phyloP scores from a whole-genome alignment of 2,329 filamentous ascomycete genomes.

The Herpomyces periplanetae region DNA sequence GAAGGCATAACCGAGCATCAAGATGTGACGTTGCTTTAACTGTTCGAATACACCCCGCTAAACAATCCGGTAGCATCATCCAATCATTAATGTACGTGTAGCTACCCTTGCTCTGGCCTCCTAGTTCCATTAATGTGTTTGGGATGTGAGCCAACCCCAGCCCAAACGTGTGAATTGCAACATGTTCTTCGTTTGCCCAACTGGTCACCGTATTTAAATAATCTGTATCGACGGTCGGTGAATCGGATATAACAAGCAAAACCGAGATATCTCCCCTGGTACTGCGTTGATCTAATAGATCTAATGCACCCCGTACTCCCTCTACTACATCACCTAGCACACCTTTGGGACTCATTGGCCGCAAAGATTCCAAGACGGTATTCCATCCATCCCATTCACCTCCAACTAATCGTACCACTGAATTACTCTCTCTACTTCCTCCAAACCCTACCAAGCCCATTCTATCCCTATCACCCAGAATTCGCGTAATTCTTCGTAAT shows the following conservation, averaged over 20 bases:
- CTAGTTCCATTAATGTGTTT: slow-evolving; percentile 92
- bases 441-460: slow-evolving; percentile 95
- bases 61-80: slow-evolving; percentile 96
- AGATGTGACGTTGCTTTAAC: slow-evolving; percentile 89
- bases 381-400: slow-evolving; percentile 78
- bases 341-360: slow-evolving; percentile 81
- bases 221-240: slow-evolving; percentile 65
- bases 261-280: slow-evolving; percentile 78
- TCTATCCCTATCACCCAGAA: slow-evolving; percentile 58
- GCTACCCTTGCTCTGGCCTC: slow-evolving; percentile 69
- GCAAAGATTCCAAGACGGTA: slow-evolving; percentile 47
- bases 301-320: slow-evolving; percentile 91
- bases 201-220: slow-evolving; percentile 32
- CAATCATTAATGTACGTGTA: slow-evolving; percentile 98
- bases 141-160: slow-evolving; percentile 89
- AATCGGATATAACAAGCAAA: slow-evolving; percentile 87
- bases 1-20: slow-evolving; percentile 79
- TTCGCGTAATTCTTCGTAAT: slow-evolving; percentile 59
- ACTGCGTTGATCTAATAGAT: slow-evolving; percentile 85
- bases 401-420: slow-evolving; percentile 87
- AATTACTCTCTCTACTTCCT: slow-evolving; percentile 62
- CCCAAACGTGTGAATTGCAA: slow-evolving; percentile 82
- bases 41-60: slow-evolving; percentile 63
- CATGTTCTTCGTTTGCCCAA: slow-evolving; percentile 7
- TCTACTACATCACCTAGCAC: slow-evolving; percentile 85